These are phyloP conservation scores for Clitoria ternatea DNA, from an alignment of 306 rosid species.

Conservation along the genomic window DNA sequence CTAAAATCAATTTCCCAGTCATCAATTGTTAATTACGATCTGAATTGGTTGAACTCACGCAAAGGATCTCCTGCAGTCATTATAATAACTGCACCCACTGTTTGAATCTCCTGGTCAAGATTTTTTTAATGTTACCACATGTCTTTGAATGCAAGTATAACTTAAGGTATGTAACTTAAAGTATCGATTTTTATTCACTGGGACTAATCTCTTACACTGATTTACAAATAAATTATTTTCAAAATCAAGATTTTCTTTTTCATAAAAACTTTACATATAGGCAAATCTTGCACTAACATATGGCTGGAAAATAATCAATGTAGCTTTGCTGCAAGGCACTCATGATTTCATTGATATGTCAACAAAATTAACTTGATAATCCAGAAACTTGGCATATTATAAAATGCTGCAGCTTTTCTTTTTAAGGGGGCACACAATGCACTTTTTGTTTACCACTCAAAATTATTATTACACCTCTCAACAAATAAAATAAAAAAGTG, in stretches of 20 bases:
- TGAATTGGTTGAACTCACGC: not conserved
- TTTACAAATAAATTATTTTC: not conserved
- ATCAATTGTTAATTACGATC: slow-evolving; percentile 16
- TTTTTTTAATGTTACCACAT: no score
- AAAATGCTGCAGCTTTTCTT: not conserved
- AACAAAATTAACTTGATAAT: not conserved
- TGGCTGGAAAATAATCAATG: not conserved
- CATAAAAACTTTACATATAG: not conserved
- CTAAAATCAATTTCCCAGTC: slow-evolving; percentile 31
- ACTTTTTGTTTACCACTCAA: not conserved
- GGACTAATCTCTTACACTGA: no score
- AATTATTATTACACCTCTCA: not conserved
- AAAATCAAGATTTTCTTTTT: not conserved
- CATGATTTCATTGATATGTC: not conserved
- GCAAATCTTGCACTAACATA: not conserved
- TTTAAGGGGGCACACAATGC: not conserved
- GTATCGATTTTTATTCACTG: no score
- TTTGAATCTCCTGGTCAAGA: not conserved
- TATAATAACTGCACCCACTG: not conserved
- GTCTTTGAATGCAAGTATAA: no score
- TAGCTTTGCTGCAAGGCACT: not conserved
- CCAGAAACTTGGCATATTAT: not conserved
- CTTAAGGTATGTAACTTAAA: no score
- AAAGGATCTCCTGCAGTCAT: not conserved
- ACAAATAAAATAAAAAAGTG: not conserved